Percentiles rank a stretch among this genome's conserved stretches.
These are phyloP conservation scores for Lactarius akahatsu DNA, from an alignment of 768 basidiomycete species.

Conservation along the genomic window DNA sequence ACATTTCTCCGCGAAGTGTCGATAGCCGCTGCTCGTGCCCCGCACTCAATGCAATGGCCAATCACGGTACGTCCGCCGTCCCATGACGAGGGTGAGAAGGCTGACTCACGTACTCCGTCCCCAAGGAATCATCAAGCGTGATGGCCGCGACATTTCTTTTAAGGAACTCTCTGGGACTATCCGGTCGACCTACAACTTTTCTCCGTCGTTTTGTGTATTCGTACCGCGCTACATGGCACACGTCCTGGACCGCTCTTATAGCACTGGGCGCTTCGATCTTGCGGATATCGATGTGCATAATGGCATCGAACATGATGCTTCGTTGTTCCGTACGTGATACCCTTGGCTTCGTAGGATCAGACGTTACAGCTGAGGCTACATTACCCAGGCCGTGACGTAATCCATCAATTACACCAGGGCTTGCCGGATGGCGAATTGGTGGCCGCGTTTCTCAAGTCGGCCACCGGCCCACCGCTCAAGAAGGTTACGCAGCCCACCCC, in stretches of 20 bases:
- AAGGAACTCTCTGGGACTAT: slow-evolving; percentile 42
- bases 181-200: slow-evolving; percentile 65
- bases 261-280: slow-evolving; percentile 59
- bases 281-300: slow-evolving; percentile 71
- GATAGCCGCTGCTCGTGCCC: slow-evolving; percentile 77
- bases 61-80: slow-evolving; percentile 62
- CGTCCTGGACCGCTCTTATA: slow-evolving; percentile 56
- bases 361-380: neutral
- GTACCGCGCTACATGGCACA: slow-evolving; percentile 61
- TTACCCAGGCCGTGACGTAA: slow-evolving; percentile 54
- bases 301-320: slow-evolving; percentile 71
- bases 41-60: slow-evolving; percentile 77
- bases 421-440: slow-evolving; percentile 48
- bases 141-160: slow-evolving; percentile 70
- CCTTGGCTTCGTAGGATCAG: neutral
- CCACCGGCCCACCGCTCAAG: slow-evolving; percentile 52
- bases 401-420: slow-evolving; percentile 51
- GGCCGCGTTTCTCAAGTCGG: slow-evolving; percentile 54
- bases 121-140: slow-evolving; percentile 49
- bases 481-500: neutral
- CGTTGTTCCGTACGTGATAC: slow-evolving; percentile 51
- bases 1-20: slow-evolving; percentile 50
- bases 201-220: slow-evolving; percentile 63
- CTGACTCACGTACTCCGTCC: neutral
- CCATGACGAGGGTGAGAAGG: neutral